These are phyloP conservation scores for Stromatinia cepivora DNA, from an alignment of 2,329 filamentous ascomycete genomes.

Conservation along the genomic window DNA sequence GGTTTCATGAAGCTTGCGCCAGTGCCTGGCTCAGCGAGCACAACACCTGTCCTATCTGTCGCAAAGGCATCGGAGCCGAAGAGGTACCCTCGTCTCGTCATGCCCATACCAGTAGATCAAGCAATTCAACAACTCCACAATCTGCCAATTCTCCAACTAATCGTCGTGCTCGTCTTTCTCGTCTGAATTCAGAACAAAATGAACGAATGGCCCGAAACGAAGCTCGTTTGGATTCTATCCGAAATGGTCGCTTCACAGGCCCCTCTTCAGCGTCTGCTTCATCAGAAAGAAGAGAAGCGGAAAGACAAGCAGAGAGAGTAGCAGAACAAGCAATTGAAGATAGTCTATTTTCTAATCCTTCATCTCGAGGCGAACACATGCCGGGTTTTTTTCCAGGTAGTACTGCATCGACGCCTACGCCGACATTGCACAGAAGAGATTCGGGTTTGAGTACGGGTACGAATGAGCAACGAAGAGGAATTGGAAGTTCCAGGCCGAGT, in stretches of 20 bases:
- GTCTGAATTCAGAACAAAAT: conserved; percentile 10
- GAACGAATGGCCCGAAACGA: conserved; percentile 31
- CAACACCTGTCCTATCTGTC: conserved; percentile 86
- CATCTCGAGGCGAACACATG: conserved; percentile 20
- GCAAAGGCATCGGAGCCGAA: conserved; percentile 46
- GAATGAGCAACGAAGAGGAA: not conserved
- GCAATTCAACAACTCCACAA: conserved; percentile 14
- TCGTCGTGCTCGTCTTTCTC: conserved; percentile 23
- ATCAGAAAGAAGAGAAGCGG: conserved; percentile 7
- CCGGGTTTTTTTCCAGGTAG: conserved; percentile 26
- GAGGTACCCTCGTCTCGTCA: conserved; percentile 22
- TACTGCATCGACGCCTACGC: conserved; percentile 3
- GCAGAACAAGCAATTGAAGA: not conserved
- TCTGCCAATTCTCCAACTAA: conserved; percentile 7
- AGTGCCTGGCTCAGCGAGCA: conserved; percentile 83
- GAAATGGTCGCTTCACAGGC: conserved; percentile 28
- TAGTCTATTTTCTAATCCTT: not conserved
- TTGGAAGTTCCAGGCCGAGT: not conserved
- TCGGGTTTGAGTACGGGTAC: conserved; percentile 26
- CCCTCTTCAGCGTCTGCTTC: conserved; percentile 28
- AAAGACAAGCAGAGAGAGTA: not conserved
- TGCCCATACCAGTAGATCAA: conserved; percentile 22
- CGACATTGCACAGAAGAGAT: conserved; percentile 24
- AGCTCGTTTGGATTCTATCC: conserved; percentile 37
- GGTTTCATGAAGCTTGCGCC: conserved; percentile 87